phyloP scores from a whole-genome alignment of 1,284 basidiomycete genomes.

The Austropuccinia psidii region DNA sequence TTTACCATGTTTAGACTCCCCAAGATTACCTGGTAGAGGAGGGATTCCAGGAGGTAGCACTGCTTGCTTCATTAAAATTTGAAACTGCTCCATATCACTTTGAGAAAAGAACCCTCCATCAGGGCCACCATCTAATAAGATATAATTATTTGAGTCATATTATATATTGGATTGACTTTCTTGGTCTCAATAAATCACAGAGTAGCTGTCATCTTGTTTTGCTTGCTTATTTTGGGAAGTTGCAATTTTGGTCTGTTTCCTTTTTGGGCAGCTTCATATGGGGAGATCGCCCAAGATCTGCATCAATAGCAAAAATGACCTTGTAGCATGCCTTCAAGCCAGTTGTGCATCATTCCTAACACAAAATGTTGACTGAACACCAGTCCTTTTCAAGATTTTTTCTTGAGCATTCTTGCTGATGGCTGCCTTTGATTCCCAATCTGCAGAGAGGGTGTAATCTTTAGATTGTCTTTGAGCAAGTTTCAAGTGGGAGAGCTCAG shows the following conservation, averaged over 20 bases:
- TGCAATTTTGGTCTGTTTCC: background rate
- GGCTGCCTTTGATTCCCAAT: background rate
- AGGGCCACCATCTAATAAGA: background rate
- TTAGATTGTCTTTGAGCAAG: background rate
- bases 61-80: background rate
- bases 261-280: background rate
- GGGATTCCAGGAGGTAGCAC: slow-evolving; percentile 9
- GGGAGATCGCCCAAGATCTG: background rate
- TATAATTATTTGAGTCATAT: background rate
- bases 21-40: background rate
- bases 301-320: background rate
- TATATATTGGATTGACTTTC: background rate
- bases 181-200: background rate
- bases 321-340: slow-evolving; percentile 6
- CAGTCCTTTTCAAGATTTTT: background rate
- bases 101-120: background rate
- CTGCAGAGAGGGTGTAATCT: background rate
- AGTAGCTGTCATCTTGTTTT: background rate
- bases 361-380: background rate
- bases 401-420: background rate
- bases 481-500: background rate
- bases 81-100: background rate
- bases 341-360: slow-evolving; percentile 20
- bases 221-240: background rate
- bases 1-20: slow-evolving; percentile 10